Base-by-base conservation (phyloP, 2,329 filamentous ascomycete species). In the Fusarium multiceps region DNA sequence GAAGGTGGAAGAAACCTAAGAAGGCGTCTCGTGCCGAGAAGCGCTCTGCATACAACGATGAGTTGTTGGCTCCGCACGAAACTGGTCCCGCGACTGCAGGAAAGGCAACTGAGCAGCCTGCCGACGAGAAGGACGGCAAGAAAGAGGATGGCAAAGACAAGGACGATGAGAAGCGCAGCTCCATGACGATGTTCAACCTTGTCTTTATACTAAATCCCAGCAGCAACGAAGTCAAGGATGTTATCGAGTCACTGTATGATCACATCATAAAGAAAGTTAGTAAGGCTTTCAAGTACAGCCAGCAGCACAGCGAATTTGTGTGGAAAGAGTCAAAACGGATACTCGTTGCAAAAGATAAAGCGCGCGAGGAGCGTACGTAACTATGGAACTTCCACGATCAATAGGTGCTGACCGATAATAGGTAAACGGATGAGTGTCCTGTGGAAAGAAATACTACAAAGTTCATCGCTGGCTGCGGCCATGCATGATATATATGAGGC, bases 141-240 rank as follows among this genome's bases (percentile, higher is more conserved):
- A 74, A 76, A 53, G 74, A 78, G 14, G 78, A 75, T 37, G 74
- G 75, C n/a, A 72, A 74, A 40, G 75, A 68, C 23, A 79, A 83
- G 32, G 79, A 84, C 42, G 85, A 91, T 66, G 85, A 89, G 75
- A 90, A 92, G 77, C 84, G 84, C 72, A 88, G 86, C 70, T 88
- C 88, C 48, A 94, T 98, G 92, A 94, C 91, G 68, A 98, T 98
- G 95, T 99, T 99, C 81, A 97, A 98, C 78, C 88, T 98, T 13
- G 94, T 98, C 25, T 98, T 98, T 78, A 92, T 97, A 53, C 83
- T 98, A 69, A 92, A 93, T 71, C 92, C 94, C 5, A 91, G 90
- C 51, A 89, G 90, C 55, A 85, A 94, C 59, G 92, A 97, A 76
- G 90, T 92, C 70, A 92, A 92, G 59, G 85, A 87, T 83, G 75